Conservation (phyloP, 257 asterid genomes). For the Forsythia viridissima region DNA sequence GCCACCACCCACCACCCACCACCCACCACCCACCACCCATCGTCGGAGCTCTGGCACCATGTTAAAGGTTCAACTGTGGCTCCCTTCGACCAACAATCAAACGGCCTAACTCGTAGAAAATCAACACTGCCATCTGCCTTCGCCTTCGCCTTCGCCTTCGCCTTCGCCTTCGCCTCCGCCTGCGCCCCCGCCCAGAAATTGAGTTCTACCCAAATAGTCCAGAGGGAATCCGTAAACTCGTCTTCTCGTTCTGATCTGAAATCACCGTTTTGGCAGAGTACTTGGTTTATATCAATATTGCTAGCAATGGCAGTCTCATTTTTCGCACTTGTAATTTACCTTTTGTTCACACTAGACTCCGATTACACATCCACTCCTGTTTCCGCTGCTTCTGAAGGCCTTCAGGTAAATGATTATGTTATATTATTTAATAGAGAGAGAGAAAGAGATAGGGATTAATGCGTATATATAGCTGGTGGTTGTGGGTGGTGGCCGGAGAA, state of each 20-base stretch:
- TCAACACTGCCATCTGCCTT: conserved; percentile 33
- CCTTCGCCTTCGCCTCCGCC: conserved; percentile 15
- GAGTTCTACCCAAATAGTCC: conserved; percentile 49
- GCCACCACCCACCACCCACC: no score
- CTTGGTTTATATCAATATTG: conserved; percentile 56
- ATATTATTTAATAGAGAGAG: neutral
- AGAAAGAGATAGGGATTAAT: neutral
- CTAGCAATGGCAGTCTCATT: conserved; percentile 70
- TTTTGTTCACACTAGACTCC: conserved; percentile 62
- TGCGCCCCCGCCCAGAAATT: conserved; percentile 33
- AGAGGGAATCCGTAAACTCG: conserved; percentile 40
- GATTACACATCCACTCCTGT: conserved; percentile 55
- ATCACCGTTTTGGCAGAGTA: conserved; percentile 65
- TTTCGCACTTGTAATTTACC: conserved; percentile 62
- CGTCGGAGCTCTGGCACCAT: conserved; percentile 67
- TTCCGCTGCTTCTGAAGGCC: conserved; percentile 92
- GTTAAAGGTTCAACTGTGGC: conserved; percentile 66
- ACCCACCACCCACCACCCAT: no score
- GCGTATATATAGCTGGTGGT: neutral
- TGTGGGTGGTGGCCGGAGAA: neutral
- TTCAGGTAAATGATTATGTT: conserved; percentile 54
- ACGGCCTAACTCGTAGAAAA: conserved; percentile 64
- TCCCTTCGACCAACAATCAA: conserved; percentile 58
- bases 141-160: conserved; percentile 29
- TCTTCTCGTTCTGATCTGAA: conserved; percentile 50